Conservation (phyloP, 148 eudicot genomes). For the Vaccinium corymbosum region DNA sequence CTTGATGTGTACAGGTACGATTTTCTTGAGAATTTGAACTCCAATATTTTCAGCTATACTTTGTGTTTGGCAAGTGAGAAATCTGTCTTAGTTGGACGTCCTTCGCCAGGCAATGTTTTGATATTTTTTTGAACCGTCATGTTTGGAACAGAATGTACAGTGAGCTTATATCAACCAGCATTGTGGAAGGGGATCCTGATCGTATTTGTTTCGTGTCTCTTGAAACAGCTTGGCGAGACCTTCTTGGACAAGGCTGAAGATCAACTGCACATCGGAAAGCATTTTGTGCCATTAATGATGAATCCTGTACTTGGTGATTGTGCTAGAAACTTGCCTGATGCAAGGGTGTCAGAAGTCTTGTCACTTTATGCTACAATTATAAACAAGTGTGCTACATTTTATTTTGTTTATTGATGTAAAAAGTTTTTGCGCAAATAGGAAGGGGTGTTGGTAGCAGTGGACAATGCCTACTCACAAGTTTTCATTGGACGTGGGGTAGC, state of each 20-base stretch:
- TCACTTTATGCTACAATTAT: slow-evolving; percentile 95
- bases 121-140: slow-evolving; percentile 4
- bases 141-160: slow-evolving; percentile 81
- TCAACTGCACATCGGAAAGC: slow-evolving; percentile 90
- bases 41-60: neutral
- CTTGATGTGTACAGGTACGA: slow-evolving; percentile 94
- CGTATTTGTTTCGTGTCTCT: slow-evolving; percentile 34
- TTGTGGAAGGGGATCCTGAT: slow-evolving; percentile 84
- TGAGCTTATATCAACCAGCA: slow-evolving; percentile 86
- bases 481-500: neutral
- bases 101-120: neutral
- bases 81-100: neutral
- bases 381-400: slow-evolving; percentile 58
- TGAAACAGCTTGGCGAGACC: slow-evolving; percentile 83
- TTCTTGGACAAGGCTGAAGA: slow-evolving; percentile 97
- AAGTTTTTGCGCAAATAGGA: neutral
- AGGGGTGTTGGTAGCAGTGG: neutral
- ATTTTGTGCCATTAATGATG: slow-evolving; percentile 99
- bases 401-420: neutral
- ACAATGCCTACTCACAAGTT: neutral
- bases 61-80: slow-evolving; percentile 1
- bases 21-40: neutral
- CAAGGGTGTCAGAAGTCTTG: slow-evolving; percentile 95
- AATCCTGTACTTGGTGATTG: slow-evolving; percentile 98
- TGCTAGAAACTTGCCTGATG: slow-evolving; percentile 96